A percentile compares a stretch with the other conserved stretches of the same genome.
Evolutionary conservation across 2,329 filamentous ascomycete species (phyloP).

Genomic region (Ascochyta koolunga): DNA sequence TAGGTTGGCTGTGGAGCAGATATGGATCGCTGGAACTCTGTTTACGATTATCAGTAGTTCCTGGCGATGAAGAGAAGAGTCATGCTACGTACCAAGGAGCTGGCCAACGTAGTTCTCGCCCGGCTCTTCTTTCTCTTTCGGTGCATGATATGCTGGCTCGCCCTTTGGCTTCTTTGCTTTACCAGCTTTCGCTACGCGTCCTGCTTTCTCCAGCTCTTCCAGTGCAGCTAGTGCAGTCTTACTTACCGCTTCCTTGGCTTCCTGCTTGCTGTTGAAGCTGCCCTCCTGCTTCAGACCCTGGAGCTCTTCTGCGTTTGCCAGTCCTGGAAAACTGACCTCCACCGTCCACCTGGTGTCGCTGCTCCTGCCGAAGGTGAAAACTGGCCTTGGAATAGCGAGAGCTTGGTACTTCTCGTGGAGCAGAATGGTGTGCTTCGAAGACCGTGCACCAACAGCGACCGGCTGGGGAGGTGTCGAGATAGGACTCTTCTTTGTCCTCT

Average conservation of each 20-base stretch:
- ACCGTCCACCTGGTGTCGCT: slow-evolving; percentile 27
- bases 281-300: slow-evolving; percentile 27
- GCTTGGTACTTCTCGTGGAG: slow-evolving; percentile 37
- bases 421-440: slow-evolving; percentile 21
- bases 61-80: not conserved
- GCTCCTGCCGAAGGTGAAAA: slow-evolving; percentile 24
- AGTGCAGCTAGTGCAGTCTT: slow-evolving; percentile 40
- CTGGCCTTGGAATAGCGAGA: slow-evolving; percentile 29
- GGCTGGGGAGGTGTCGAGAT: slow-evolving; percentile 14
- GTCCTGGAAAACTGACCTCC: slow-evolving; percentile 29
- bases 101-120: slow-evolving; percentile 45
- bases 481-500: slow-evolving; percentile 10
- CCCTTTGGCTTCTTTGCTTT: slow-evolving; percentile 26
- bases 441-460: slow-evolving; percentile 27
- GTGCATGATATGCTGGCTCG: not conserved
- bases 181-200: slow-evolving; percentile 29
- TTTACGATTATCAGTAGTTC: not conserved
- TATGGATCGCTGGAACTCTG: slow-evolving; percentile 42
- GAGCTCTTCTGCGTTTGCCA: slow-evolving; percentile 17
- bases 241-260: slow-evolving; percentile 51
- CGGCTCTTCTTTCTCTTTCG: slow-evolving; percentile 9
- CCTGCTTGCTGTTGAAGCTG: slow-evolving; percentile 49
- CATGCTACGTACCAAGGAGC: slow-evolving; percentile 41
- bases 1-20: slow-evolving; percentile 42
- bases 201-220: slow-evolving; percentile 26